Evolutionary conservation across 176 grass and related monocot species (phyloP).

Genomic region (Panicum miliaceum): DNA sequence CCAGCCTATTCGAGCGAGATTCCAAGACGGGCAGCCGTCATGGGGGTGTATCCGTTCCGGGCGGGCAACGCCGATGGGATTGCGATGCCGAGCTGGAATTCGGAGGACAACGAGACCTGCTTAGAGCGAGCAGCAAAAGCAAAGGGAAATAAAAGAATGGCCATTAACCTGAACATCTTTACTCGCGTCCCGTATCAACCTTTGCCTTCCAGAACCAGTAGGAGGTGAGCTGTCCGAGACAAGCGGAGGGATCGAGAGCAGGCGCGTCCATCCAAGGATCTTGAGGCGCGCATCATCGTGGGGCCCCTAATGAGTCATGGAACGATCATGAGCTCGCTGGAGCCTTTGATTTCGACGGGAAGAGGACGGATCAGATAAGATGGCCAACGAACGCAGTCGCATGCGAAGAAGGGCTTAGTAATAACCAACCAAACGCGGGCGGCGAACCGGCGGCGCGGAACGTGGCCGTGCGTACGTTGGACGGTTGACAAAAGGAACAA

Average conservation of each 20-base stretch:
- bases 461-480: slow-evolving; percentile 18
- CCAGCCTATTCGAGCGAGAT: background rate
- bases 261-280: background rate
- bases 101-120: background rate
- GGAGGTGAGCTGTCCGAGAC: background rate
- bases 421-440: background rate
- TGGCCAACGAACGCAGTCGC: background rate
- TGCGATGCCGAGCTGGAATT: slow-evolving; percentile 9
- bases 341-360: background rate
- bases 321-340: background rate
- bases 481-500: slow-evolving; percentile 24
- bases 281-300: too few relatives aligned
- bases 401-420: background rate
- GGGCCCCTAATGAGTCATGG: too few relatives aligned
- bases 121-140: background rate
- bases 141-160: background rate
- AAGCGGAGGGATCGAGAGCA: background rate
- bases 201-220: slow-evolving; percentile 10
- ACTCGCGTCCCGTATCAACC: background rate
- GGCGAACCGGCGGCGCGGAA: slow-evolving; percentile 37
- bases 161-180: background rate
- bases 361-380: slow-evolving; percentile 15
- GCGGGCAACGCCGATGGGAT: background rate
- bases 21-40: background rate
- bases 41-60: background rate